A percentile compares a stretch with the other conserved stretches of the same genome.
phyloP scores from a whole-genome alignment of 805 yeast species.

The Lachancea cidri region DNA sequence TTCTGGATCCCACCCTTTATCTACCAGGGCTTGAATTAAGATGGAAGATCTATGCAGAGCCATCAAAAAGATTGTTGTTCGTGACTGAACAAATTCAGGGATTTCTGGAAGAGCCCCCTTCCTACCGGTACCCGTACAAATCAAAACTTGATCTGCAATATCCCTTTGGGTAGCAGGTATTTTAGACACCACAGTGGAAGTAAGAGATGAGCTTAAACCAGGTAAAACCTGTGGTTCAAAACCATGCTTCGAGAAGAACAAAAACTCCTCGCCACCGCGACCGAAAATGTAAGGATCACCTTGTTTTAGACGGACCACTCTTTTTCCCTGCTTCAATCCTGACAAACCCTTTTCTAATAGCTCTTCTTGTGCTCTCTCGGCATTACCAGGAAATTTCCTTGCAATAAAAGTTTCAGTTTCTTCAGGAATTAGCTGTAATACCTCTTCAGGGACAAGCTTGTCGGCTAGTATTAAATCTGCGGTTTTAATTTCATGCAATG shows the following conservation, averaged over 20 bases:
- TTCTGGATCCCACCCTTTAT: constrained; percentile 58
- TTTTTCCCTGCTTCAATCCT: constrained; percentile 58
- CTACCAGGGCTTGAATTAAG: constrained; percentile 48
- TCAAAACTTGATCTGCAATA: constrained; percentile 84
- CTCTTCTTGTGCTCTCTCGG: constrained; percentile 88
- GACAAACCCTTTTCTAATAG: constrained; percentile 66
- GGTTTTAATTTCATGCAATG: constrained; percentile 67
- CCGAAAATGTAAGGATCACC: constrained; percentile 98
- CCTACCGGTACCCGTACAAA: constrained; percentile 93
- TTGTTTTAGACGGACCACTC: constrained; percentile 86
- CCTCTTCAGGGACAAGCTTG: constrained; percentile 86
- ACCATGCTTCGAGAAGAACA: constrained; percentile 64
- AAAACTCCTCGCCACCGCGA: constrained; percentile 89
- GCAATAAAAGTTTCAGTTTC: constrained; percentile 79
- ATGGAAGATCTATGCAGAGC: constrained; percentile 65
- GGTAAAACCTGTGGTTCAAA: constrained; percentile 71
- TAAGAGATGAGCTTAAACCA: constrained; percentile 84
- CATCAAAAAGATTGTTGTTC: constrained; percentile 89
- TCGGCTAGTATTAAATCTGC: constrained; percentile 89
- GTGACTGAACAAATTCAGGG: constrained; percentile 63
- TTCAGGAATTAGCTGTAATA: constrained; percentile 74
- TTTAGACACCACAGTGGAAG: constrained; percentile 75
- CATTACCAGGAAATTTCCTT: constrained; percentile 93
- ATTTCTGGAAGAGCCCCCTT: constrained; percentile 74
- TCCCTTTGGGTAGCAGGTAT: constrained; percentile 92